These are phyloP conservation scores for Penicillium cinerascens DNA, from an alignment of 495 filamentous ascomycete species.

Conservation along the genomic window DNA sequence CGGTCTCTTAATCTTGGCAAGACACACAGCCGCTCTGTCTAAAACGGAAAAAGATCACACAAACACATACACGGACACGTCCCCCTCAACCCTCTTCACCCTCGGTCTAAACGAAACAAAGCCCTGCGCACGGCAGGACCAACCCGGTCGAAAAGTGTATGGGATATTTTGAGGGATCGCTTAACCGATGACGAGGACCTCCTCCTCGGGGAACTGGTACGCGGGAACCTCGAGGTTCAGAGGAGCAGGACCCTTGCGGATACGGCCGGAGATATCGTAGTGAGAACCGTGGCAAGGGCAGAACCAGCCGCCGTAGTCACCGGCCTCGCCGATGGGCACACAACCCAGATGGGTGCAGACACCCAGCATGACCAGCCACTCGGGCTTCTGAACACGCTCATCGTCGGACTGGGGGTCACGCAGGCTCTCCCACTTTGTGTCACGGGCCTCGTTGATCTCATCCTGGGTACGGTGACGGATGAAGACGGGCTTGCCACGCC, in stretches of 20 bases:
- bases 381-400: conserved; percentile 94
- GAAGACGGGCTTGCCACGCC: conserved; percentile 99
- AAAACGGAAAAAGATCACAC: conserved; percentile 30
- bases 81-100: conserved; percentile 10
- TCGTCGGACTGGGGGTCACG: conserved; percentile 88
- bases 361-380: conserved; percentile 99
- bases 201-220: conserved; percentile 84
- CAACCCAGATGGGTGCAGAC: conserved; percentile 99
- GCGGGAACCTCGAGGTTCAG: conserved; percentile 92
- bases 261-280: conserved; percentile 98
- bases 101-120: conserved; percentile 23
- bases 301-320: conserved; percentile 99
- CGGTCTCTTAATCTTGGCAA: conserved; percentile 46
- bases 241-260: conserved; percentile 92
- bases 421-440: conserved; percentile 68
- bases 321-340: conserved; percentile 97
- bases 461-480: conserved; percentile 93
- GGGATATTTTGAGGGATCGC: conserved; percentile 14
- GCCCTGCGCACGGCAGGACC: neutral
- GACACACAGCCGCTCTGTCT: conserved; percentile 41
- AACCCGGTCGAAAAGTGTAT: conserved; percentile 6
- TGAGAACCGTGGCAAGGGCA: conserved; percentile 99
- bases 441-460: conserved; percentile 83
- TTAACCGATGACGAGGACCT: conserved; percentile 76
- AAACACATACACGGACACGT: conserved; percentile 31